phyloP scores from a whole-genome alignment of 2,329 filamentous ascomycete species.

The Geosmithia putterillii region DNA sequence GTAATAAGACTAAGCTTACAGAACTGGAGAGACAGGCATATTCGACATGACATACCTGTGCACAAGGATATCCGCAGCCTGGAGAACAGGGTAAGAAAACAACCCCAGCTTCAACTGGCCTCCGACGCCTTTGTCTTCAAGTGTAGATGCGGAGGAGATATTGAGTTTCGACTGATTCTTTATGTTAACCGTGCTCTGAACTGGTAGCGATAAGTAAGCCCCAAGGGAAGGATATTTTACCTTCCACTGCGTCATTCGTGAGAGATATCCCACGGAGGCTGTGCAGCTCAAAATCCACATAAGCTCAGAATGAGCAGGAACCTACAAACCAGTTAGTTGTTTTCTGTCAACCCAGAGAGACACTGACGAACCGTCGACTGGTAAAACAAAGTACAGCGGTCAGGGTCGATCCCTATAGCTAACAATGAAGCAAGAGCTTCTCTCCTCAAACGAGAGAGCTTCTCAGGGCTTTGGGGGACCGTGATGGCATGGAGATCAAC shows the following conservation, averaged over 20 bases:
- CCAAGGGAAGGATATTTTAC: conserved; percentile 24
- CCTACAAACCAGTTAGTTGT: conserved; percentile 24
- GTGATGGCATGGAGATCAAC: conserved; percentile 95
- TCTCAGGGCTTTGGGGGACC: conserved; percentile 49
- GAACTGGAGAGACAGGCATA: not conserved
- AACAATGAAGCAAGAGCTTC: conserved; percentile 71
- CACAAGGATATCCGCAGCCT: conserved; percentile 86
- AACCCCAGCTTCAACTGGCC: conserved; percentile 67
- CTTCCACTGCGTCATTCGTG: conserved; percentile 99
- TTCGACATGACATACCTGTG: conserved; percentile 42
- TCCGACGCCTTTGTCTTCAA: conserved; percentile 46
- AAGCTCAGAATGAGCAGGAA: conserved; percentile 71
- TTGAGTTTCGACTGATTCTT: conserved; percentile 58
- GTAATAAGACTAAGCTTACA: not conserved
- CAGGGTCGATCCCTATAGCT: conserved; percentile 71
- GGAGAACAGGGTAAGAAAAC: conserved; percentile 91
- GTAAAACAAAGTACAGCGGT: conserved; percentile 68
- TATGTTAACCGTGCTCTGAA: not conserved
- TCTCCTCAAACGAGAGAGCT: conserved; percentile 52
- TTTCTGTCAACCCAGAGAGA: not conserved
- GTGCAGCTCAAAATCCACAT: conserved; percentile 96
- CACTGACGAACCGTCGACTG: conserved; percentile 54
- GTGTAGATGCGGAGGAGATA: conserved; percentile 42
- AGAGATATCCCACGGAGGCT: conserved; percentile 85
- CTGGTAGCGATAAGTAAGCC: not conserved